Evolutionary conservation across 2,329 filamentous ascomycete species (phyloP).

Genomic region (Cercospora janseana): DNA sequence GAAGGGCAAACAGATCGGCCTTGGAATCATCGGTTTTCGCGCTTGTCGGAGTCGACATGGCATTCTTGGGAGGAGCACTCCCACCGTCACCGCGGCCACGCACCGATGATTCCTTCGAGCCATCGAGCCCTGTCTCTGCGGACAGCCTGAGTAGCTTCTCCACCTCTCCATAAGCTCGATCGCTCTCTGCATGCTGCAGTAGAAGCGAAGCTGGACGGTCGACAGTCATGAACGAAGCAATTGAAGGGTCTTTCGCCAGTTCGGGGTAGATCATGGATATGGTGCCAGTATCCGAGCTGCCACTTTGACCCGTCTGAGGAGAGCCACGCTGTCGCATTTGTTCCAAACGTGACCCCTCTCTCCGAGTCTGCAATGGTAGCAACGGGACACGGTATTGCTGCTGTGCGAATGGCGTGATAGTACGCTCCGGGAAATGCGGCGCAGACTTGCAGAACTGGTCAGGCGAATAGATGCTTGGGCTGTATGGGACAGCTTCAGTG

Average conservation of each 20-base stretch:
- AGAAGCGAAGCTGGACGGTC: not conserved
- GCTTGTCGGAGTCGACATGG: not conserved
- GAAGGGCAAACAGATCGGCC: slow-evolving; percentile 18
- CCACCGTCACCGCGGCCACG: not conserved
- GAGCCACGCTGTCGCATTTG: slow-evolving; percentile 5
- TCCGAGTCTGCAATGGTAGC: not conserved
- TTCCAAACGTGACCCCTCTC: not conserved
- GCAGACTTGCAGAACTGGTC: slow-evolving; percentile 11
- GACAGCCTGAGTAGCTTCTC: slow-evolving; percentile 9
- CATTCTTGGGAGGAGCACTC: no score
- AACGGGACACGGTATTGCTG: not conserved
- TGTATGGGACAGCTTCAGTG: slow-evolving; percentile 24
- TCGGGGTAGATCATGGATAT: slow-evolving; percentile 27
- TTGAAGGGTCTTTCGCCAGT: slow-evolving; percentile 27
- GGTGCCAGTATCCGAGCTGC: slow-evolving; percentile 17
- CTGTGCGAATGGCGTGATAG: not conserved
- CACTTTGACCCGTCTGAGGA: slow-evolving; percentile 13
- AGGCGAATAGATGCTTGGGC: slow-evolving; percentile 34
- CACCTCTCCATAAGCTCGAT: slow-evolving; percentile 13
- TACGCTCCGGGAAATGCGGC: slow-evolving; percentile 7
- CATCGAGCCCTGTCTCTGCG: no score
- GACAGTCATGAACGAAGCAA: slow-evolving; percentile 19
- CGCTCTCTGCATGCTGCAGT: slow-evolving; percentile 4
- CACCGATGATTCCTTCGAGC: not conserved
- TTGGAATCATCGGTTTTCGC: slow-evolving; percentile 9